phyloP scores from a whole-genome alignment of 1,139 yeast species.

The Pichia sp. region DNA sequence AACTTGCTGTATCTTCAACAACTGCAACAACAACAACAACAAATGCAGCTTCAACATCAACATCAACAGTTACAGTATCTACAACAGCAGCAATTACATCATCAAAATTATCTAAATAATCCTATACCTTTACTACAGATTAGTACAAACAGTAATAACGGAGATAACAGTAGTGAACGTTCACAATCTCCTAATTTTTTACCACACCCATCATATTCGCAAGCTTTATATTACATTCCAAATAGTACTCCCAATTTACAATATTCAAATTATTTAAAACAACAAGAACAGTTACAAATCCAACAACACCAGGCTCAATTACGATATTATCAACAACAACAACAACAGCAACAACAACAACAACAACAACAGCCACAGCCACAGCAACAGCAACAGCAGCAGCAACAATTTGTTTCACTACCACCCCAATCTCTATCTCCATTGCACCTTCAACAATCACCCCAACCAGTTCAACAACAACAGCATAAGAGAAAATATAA shows the following conservation, averaged over 20 bases:
- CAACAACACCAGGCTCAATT: neutral
- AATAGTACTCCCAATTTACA: too few relatives aligned
- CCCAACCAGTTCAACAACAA: neutral
- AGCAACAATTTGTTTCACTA: neutral
- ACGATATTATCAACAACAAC: neutral
- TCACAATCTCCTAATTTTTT: too few relatives aligned
- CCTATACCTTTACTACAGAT: too few relatives aligned
- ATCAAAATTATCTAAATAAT: too few relatives aligned
- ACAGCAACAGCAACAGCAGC: neutral
- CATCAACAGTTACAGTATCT: neutral
- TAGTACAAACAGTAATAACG: too few relatives aligned
- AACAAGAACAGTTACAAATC: neutral
- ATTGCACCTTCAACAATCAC: neutral
- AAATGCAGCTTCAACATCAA: neutral
- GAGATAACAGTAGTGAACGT: too few relatives aligned
- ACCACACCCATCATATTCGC: too few relatives aligned
- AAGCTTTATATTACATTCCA: too few relatives aligned
- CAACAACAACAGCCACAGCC: neutral
- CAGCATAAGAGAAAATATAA: slow-evolving; percentile 16
- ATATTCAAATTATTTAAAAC: too few relatives aligned
- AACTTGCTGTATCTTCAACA: neutral
- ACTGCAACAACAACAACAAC: neutral
- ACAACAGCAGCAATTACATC: too few relatives aligned
- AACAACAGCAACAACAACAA: neutral
- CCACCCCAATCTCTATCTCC: too few relatives aligned